These are phyloP conservation scores for Trichophyton simii DNA, from an alignment of 2,329 filamentous ascomycete species.

Conservation along the genomic window DNA sequence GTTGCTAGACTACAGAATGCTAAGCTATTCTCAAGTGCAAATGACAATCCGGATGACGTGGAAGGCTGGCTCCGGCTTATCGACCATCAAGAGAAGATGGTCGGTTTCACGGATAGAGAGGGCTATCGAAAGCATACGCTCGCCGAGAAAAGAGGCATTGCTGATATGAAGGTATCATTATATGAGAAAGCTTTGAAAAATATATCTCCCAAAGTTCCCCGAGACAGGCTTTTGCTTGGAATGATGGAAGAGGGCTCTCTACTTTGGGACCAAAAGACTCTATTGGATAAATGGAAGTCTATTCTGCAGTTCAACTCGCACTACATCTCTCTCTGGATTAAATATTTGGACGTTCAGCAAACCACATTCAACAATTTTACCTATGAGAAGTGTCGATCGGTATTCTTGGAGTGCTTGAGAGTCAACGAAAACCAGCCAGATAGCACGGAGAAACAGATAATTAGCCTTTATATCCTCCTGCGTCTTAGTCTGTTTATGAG, in stretches of 20 bases:
- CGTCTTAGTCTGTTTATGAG: slow-evolving; percentile 60
- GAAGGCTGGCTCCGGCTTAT: slow-evolving; percentile 68
- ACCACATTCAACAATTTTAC: slow-evolving; percentile 53
- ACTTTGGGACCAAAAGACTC: slow-evolving; percentile 55
- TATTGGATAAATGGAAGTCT: slow-evolving; percentile 54
- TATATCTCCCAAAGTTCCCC: slow-evolving; percentile 34
- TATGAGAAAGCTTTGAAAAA: slow-evolving; percentile 63
- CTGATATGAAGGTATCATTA: slow-evolving; percentile 68
- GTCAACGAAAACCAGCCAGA: slow-evolving; percentile 20
- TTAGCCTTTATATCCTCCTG: slow-evolving; percentile 59
- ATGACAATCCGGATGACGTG: slow-evolving; percentile 53
- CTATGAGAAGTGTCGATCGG: slow-evolving; percentile 51
- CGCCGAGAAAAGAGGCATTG: slow-evolving; percentile 55
- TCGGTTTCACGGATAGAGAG: slow-evolving; percentile 34
- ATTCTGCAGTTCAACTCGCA: slow-evolving; percentile 44
- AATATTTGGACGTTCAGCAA: slow-evolving; percentile 59
- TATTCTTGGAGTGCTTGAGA: slow-evolving; percentile 47
- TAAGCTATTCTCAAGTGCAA: slow-evolving; percentile 51
- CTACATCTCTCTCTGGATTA: slow-evolving; percentile 57
- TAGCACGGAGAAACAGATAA: slow-evolving; percentile 17
- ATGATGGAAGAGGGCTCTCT: slow-evolving; percentile 63
- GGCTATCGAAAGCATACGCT: slow-evolving; percentile 35
- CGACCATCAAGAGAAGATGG: slow-evolving; percentile 58
- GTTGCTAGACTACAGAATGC: slow-evolving; percentile 35
- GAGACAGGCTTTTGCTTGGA: slow-evolving; percentile 51